Evolutionary conservation across 176 grass and related monocot species (phyloP).

Genomic region (Phoenix dactylifera): DNA sequence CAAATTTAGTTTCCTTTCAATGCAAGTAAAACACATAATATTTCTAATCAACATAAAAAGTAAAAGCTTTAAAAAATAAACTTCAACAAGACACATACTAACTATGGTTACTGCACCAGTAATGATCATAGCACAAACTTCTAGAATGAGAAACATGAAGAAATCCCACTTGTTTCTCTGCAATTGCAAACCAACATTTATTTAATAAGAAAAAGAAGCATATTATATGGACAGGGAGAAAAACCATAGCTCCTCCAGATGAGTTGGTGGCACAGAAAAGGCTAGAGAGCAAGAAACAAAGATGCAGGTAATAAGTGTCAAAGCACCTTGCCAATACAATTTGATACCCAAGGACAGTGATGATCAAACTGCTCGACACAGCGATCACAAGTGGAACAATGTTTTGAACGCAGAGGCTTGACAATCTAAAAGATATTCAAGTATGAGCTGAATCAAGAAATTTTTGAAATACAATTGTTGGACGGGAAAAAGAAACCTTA

Average conservation of each 20-base stretch:
- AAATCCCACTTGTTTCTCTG: conserved; percentile 99
- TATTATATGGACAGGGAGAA: no score
- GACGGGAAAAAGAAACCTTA: no score
- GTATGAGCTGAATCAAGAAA: not conserved
- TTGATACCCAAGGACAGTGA: conserved; percentile 99
- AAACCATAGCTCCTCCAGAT: no score
- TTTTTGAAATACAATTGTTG: no score
- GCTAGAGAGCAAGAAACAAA: not conserved
- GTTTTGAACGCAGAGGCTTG: conserved; percentile 84
- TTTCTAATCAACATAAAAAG: no score
- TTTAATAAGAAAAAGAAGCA: conserved; percentile 9
- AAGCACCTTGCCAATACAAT: conserved; percentile 95
- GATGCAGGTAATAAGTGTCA: not conserved
- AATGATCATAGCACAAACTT: conserved; percentile 96
- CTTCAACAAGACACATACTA: conserved; percentile 38
- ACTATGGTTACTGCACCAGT: conserved; percentile 68
- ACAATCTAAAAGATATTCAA: conserved; percentile 66
- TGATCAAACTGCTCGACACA: conserved; percentile 99
- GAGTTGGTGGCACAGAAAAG: no score
- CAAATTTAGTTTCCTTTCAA: not conserved
- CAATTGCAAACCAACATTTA: conserved; percentile 44
- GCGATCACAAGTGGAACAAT: conserved; percentile 95
- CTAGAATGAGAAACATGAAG: conserved; percentile 92
- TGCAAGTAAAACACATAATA: no score
- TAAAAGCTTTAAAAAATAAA: conserved; percentile 9